phyloP scores from a whole-genome alignment of 371 early-diverging fungal species.

The Umbelopsis sp. region DNA sequence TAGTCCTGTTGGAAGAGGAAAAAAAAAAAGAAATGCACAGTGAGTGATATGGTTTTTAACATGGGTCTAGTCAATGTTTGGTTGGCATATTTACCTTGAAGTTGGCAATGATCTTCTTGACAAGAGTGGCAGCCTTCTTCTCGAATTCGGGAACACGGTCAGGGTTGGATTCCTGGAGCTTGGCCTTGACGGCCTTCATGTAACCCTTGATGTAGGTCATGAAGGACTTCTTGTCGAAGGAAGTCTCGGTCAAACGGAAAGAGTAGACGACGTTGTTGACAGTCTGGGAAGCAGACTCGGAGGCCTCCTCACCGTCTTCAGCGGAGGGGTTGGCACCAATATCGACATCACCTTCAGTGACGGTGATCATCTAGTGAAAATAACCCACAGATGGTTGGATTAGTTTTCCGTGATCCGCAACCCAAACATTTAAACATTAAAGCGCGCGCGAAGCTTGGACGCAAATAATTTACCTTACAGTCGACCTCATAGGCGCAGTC shows the following conservation, averaged over 20 bases:
- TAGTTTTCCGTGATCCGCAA: background rate
- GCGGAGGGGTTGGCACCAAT: constrained; percentile 96
- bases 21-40: background rate
- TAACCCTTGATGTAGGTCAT: constrained; percentile 92
- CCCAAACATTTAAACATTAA: background rate
- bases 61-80: background rate
- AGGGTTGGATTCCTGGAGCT: constrained; percentile 67
- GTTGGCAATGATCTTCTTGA: constrained; percentile 81
- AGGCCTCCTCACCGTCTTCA: constrained; percentile 74
- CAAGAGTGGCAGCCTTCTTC: constrained; percentile 59
- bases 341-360: constrained; percentile 77
- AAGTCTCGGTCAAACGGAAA: constrained; percentile 74
- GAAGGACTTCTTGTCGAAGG: constrained; percentile 93
- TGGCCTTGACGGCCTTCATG: constrained; percentile 78
- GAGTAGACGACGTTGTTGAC: constrained; percentile 92
- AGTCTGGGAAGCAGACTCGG: constrained; percentile 58
- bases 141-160: constrained; percentile 76
- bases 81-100: constrained; percentile 57
- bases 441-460: background rate
- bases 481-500: constrained; percentile 82
- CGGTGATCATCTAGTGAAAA: constrained; percentile 56
- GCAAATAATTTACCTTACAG: constrained; percentile 55
- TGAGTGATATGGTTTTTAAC: background rate
- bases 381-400: constrained; percentile 1
- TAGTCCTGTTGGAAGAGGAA: constrained; percentile 56